A percentile compares a stretch with the other conserved stretches of the same genome.
These are phyloP conservation scores for Rhizopus delemar DNA, from an alignment of 371 early-diverging fungal species.

Conservation along the genomic window DNA sequence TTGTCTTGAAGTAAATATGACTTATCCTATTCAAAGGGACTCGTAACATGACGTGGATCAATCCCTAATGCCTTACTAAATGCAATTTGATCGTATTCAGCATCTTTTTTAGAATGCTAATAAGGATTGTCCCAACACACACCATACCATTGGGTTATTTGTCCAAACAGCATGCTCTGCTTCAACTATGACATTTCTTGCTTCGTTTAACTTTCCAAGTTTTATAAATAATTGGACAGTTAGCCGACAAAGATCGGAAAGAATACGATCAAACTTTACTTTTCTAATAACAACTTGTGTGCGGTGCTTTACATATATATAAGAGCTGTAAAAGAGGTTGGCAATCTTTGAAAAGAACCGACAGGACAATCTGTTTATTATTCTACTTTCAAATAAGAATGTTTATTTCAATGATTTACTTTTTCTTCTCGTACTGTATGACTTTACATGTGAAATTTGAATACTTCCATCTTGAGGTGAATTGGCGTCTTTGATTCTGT, in stretches of 20 bases:
- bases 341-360: constrained; percentile 27
- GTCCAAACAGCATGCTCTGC: constrained; percentile 62
- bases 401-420: not conserved
- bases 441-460: constrained; percentile 9
- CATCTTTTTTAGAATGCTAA: constrained; percentile 41
- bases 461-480: constrained; percentile 14
- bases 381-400: constrained; percentile 6
- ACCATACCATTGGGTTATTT: constrained; percentile 61
- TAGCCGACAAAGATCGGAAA: constrained; percentile 59
- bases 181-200: constrained; percentile 64
- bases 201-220: constrained; percentile 62
- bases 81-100: constrained; percentile 51
- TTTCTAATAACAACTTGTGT: constrained; percentile 25
- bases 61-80: constrained; percentile 57
- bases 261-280: constrained; percentile 25
- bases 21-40: constrained; percentile 48
- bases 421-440: constrained; percentile 16
- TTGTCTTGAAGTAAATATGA: constrained; percentile 43
- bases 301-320: constrained; percentile 23
- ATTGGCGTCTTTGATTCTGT: not conserved
- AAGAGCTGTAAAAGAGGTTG: constrained; percentile 29
- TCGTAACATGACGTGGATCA: constrained; percentile 49
- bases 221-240: constrained; percentile 62
- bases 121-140: constrained; percentile 55
- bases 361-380: constrained; percentile 19